Evolutionary conservation across 257 asterid species (phyloP), one percentile per base, ranked within the genome.

Genomic region (Primulina eburnea): DNA sequence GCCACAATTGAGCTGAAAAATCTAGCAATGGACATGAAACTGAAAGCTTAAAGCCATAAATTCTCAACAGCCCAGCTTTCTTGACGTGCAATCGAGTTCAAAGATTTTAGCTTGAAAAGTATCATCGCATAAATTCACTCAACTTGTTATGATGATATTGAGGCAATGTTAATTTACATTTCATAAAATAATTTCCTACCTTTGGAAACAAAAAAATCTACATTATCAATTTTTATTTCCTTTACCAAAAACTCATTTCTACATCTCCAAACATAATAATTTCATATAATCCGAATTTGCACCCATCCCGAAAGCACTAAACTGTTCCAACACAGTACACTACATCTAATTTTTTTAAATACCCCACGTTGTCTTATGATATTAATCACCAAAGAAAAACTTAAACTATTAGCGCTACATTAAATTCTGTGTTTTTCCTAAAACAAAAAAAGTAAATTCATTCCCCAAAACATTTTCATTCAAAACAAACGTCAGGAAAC

Each of bases 1-100:
- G 18, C 17, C 62, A n/a, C 7, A 68, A 66, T 58, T 62, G 71
- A 37, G 29, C 30, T 17, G 62, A 63, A 67, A 65, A 43, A 5
- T 71, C n/a, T 50, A 11, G 35, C 37, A 58, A 60, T 34, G 24
- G 70, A 21, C 7, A 55, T 38, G 37, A 35, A 17, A 16, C 20
- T 37, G 1, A 37, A 4, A 4, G 37, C 37, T 33, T 33, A 5
- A 5, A 33, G 37, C 37, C 7, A 33, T 33, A 33, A 33, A 33
- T 33, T 37, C 43, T 37, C 2, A 37, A 37, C 9, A 37, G 43
- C 43, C 11, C 43, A 37, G 8, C 5, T 37, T 37, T 37, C 43
- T 40, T 40, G 14, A 40, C 10, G 50, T 40, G 16, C 50, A 40
- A 1, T 40, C 8, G 50, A 16, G 6, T 40, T 40, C 50, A 10